Evolutionary conservation across 345 rosid species (phyloP), one percentile per base, ranked within the genome.

Genomic region (Odontarrhena argentea): DNA sequence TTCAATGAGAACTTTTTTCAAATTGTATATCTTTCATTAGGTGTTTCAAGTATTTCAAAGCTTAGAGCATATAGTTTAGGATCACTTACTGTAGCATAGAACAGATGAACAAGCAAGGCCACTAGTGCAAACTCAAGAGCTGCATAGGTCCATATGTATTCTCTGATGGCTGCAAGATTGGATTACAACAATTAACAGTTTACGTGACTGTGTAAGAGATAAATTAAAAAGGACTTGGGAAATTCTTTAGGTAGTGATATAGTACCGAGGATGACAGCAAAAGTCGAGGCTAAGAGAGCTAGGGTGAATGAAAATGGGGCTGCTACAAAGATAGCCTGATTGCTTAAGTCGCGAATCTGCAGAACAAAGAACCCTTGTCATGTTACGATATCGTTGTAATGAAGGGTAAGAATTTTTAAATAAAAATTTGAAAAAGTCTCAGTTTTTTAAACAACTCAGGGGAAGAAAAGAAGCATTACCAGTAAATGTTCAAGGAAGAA

Each of bases 401-500:
- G 46, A 42, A 18, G 59, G 13, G 48, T 10, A 9, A 1, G 32
- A 38, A 24, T 10, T 42, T 52, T 52, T 2, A 14, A 9, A 51
- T 40, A 50, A 41, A 9, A 14, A 45, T 34, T 47, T 8, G 6
- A 54, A 32, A 18, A 54, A 54, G 53, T 45, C 15, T 12, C 4
- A 8, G 24, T 45, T 35, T 34, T 25, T 13, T 5, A 6, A 35
- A 67, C 9, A 41, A 37, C 45, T 69, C 47, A 7, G 40, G 30
- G 30, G 43, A 41, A 50, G 36, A 50, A 62, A 73, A 73, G 32
- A 7, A 45, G 71, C 86, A 49, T 37, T 89, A 93, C 98, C 87
- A 90, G 76, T 71, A 93, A 73, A 73, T 88, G 96, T 81, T 90
- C 97, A 42, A 90, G 89, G 87, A 90, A 90, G 89, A 90, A 93